Evolutionary conservation across 169 alveolate genomes (phyloP).

Genomic region (Plasmodium malariae): DNA sequence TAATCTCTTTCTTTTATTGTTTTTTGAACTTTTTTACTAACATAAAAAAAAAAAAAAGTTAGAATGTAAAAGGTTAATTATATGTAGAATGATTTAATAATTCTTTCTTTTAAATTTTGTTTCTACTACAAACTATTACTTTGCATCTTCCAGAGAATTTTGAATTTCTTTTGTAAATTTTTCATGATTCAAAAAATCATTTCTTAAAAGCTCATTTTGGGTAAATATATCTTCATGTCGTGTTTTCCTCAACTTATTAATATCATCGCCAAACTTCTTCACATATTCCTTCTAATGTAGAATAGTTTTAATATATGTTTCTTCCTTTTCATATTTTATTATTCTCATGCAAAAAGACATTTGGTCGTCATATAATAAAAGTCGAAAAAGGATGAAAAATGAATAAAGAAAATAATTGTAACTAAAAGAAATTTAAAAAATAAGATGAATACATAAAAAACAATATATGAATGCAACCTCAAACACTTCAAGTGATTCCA

Average conservation of each 20-base stretch:
- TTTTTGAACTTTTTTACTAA: conserved; percentile 73
- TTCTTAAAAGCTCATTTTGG: conserved; percentile 69
- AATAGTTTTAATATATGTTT: conserved; percentile 19
- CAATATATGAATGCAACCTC: conserved; percentile 35
- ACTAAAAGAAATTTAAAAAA: conserved; percentile 8
- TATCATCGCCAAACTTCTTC: conserved; percentile 57
- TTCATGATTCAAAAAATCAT: conserved; percentile 68
- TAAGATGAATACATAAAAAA: conserved; percentile 7
- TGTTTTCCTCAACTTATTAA: conserved; percentile 43
- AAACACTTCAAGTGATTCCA: conserved; percentile 75
- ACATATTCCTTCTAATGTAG: conserved; percentile 58
- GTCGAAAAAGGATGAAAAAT: conserved; percentile 3
- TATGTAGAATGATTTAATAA: not conserved
- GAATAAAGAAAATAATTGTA: conserved; percentile 1
- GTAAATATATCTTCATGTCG: conserved; percentile 55
- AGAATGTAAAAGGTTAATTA: conserved; percentile 1
- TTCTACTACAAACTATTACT: conserved; percentile 25
- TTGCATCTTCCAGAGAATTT: conserved; percentile 72
- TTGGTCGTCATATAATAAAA: conserved; percentile 10
- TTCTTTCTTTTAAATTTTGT: not conserved
- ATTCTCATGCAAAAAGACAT: conserved; percentile 32
- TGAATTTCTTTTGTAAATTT: conserved; percentile 63
- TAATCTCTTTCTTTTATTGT: conserved; percentile 75
- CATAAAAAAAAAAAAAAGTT: conserved; percentile 7
- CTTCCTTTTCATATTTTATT: conserved; percentile 7